Evolutionary conservation across 1,284 basidiomycete species (phyloP).

Genomic region (Naganishia albida): DNA sequence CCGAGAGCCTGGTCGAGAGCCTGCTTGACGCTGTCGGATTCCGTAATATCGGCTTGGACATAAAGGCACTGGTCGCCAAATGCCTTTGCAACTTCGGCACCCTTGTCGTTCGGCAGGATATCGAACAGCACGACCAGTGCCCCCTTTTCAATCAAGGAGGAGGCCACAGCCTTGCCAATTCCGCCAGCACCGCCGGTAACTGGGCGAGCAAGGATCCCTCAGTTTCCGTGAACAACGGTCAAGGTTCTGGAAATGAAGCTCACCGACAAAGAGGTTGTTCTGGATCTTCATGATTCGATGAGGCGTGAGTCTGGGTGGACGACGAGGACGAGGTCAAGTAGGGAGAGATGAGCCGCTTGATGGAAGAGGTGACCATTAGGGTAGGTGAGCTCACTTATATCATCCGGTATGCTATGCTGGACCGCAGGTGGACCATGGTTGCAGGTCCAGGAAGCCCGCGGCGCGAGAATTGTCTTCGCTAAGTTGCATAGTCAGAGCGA

Average conservation of each 20-base stretch:
- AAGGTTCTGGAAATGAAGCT: not conserved
- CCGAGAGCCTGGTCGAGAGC: conserved; percentile 9
- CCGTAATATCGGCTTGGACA: conserved; percentile 43
- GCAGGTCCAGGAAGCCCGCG: too few relatives aligned
- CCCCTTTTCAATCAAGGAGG: conserved; percentile 36
- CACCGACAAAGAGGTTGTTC: conserved; percentile 45
- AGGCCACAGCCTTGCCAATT: conserved; percentile 42
- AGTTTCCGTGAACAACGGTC: not conserved
- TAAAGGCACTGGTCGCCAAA: conserved; percentile 39
- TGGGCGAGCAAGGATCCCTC: conserved; percentile 31
- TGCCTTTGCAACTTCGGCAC: conserved; percentile 35
- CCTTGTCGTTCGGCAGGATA: conserved; percentile 41
- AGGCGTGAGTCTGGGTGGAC: conserved; percentile 15
- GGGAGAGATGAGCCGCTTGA: not conserved
- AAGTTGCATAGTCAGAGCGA: too few relatives aligned
- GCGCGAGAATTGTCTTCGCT: too few relatives aligned
- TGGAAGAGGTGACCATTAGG: too few relatives aligned
- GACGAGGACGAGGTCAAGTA: conserved; percentile 23
- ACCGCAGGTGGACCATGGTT: too few relatives aligned
- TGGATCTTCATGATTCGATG: conserved; percentile 41
- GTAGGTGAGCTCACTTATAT: too few relatives aligned
- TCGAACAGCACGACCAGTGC: conserved; percentile 44
- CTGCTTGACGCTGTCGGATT: conserved; percentile 40
- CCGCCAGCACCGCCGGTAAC: conserved; percentile 45
- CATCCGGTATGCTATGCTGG: too few relatives aligned